phyloP scores from a whole-genome alignment of 2,329 filamentous ascomycete species.

The Stemphylium lycopersici region DNA sequence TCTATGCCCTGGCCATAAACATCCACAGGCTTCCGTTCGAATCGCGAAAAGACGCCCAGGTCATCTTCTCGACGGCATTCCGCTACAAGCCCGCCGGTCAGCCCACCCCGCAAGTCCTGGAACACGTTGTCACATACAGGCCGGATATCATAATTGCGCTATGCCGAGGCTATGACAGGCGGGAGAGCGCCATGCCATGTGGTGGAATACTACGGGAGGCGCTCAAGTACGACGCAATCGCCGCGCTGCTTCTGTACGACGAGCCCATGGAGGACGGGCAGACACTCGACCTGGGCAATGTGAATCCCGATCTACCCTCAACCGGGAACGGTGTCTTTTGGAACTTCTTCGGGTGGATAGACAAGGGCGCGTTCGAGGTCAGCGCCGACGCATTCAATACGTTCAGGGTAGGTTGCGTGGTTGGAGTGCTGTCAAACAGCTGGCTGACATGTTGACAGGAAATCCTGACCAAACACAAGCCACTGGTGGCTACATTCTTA shows the following conservation, averaged over 20 bases:
- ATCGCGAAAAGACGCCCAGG: conserved; percentile 91
- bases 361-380: conserved; percentile 94
- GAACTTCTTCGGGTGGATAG: conserved; percentile 97
- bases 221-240: conserved; percentile 87
- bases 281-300: conserved; percentile 75
- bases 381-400: conserved; percentile 97
- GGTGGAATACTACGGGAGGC: conserved; percentile 89
- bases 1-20: conserved; percentile 80
- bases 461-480: conserved; percentile 92
- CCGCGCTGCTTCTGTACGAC: conserved; percentile 90
- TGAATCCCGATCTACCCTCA: conserved; percentile 77
- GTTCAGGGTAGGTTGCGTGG: conserved; percentile 71
- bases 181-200: conserved; percentile 89
- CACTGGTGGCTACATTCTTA: conserved; percentile 85
- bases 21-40: conserved; percentile 92
- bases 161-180: conserved; percentile 86
- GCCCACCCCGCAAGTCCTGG: conserved; percentile 80
- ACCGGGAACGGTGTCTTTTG: conserved; percentile 89
- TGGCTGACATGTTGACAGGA: conserved; percentile 64
- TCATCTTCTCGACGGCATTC: conserved; percentile 94
- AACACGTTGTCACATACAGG: conserved; percentile 84
- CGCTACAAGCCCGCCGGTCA: conserved; percentile 79
- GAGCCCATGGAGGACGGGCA: conserved; percentile 76
- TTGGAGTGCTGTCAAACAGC: not conserved
- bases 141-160: conserved; percentile 87